Percentiles rank a stretch among this genome's conserved stretches.
These are phyloP conservation scores for Crucihimalaya himalaica DNA, from an alignment of 345 rosid species.

Conservation along the genomic window DNA sequence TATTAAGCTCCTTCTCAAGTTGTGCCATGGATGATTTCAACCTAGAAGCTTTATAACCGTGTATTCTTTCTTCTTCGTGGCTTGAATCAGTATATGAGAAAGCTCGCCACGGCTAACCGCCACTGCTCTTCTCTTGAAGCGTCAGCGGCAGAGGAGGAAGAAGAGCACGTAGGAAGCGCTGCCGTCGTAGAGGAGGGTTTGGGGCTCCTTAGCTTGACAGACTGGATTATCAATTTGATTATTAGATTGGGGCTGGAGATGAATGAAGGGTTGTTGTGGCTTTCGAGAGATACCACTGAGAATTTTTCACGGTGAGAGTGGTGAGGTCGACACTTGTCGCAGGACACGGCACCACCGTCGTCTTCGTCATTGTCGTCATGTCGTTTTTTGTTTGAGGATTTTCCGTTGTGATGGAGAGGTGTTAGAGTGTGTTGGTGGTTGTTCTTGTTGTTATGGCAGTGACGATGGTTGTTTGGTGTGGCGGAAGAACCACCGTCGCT, in stretches of 20 bases:
- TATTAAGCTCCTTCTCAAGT: conserved; percentile 91
- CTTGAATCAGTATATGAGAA: conserved; percentile 72
- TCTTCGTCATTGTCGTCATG: conserved; percentile 36
- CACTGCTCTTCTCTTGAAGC: conserved; percentile 69
- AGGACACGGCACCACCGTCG: conserved; percentile 58
- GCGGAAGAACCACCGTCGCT: conserved; percentile 44
- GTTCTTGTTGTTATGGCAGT: conserved; percentile 53
- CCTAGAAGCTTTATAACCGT: conserved; percentile 70
- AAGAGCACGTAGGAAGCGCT: conserved; percentile 27
- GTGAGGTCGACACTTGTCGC: conserved; percentile 85
- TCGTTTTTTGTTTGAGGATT: conserved; percentile 48
- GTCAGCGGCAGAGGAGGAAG: conserved; percentile 34
- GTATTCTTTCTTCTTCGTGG: conserved; percentile 84
- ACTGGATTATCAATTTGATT: conserved; percentile 67
- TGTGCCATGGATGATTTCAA: conserved; percentile 81
- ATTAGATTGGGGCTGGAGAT: conserved; percentile 78
- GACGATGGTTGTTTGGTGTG: conserved; percentile 57
- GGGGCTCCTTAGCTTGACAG: conserved; percentile 68
- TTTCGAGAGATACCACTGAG: conserved; percentile 81
- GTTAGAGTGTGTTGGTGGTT: conserved; percentile 54
- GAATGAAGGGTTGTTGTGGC: conserved; percentile 52
- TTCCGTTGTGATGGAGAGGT: conserved; percentile 61
- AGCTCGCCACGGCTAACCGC: conserved; percentile 73
- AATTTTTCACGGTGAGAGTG: conserved; percentile 67
- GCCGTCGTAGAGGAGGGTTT: conserved; percentile 39